Base-by-base conservation (phyloP, 805 yeast genomes). In the Metschnikowia lunata region DNA sequence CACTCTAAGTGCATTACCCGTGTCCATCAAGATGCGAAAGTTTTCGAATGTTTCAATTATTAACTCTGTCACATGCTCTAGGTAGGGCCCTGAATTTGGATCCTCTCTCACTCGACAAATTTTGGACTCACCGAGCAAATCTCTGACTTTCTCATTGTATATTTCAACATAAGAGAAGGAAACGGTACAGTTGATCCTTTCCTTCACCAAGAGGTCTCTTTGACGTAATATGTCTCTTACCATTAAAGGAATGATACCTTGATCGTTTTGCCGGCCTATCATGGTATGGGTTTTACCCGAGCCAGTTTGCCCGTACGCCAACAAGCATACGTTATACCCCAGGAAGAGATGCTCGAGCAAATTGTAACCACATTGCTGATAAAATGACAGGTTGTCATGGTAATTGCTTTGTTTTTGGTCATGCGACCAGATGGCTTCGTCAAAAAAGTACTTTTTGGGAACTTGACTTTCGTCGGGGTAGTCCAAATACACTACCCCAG, bases 101-200 rank as follows among this genome's bases (percentile, higher is more conserved):
- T 76, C 75, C 54, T 86, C 95, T 42, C 95, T 69, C 4, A 87
- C 76, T 46, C 73, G 67, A 48, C 82, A 69, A 50, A 61, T 60
- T 32, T 49, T 52, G 6, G 46, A 48, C 26, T 26, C 26, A 12
- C 58, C 62, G 13, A 86, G 63, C 42, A 86, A 63, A 60, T 87
- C 95, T 32, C 78, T 69, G 0, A 85, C 88, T 48, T 78, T 81
- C 61, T 86, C 95, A 57, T 87, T 86, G 57, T 87, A 86, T 30
- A 86, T 80, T 57, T 86, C 95, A 56, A 83, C 73, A 61, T 80
- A 85, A 9, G 88, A 81, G 2, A 83, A 63, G 31, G 75, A 58
- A 29, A 70, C 54, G 40, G 63, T 67, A 50, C 74, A 67, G 43
- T 68, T 63, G 50, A 69, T 61, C 35, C 58, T 59, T 12, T 69